Base-by-base conservation (phyloP, 164 flowering plant species). In the Aristolochia fimbriata region DNA sequence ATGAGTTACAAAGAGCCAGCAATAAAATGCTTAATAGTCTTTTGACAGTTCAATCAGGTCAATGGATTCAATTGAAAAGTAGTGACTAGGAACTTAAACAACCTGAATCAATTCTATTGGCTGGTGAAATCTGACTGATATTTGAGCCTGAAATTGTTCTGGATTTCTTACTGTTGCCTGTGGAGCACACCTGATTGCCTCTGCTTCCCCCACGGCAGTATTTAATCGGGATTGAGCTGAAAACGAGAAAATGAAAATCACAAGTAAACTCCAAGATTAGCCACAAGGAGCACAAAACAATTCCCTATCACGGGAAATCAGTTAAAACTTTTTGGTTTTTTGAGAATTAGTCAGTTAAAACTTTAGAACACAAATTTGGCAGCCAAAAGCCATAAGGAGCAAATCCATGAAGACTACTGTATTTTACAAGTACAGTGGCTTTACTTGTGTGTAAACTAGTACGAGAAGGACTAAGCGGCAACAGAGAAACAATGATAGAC, bases 201-300 rank as follows among this genome's bases (percentile, higher is more conserved):
- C 88, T 33, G 57, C 62, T 24, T 74, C 82, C 24, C 65, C 60
- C 74, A 59, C 64, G 51, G 70, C 70, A 66, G 66, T 63, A 53
- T 60, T 71, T 67, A 63, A 65, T 31, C 73, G 71, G 33, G 88
- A 76, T 59, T 65, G 65, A 63, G 80, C 94, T 87, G 48, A 55
- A 12, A n/a, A 47, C 30, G 47, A 55, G 57, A 23, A 27, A 4
- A 14, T n/a, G 15, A 17, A 22, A 24, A 21, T 51, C 55, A 20
- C 10, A 4, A 51, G 1, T 52, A 23, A 52, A 27, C 8, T 10
- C 0, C 21, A 52, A 8, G 30, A 24, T 2, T 22, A 15, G 6
- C 19, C 19, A 6, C 2, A 21, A 21, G 52, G 19, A 47, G 16
- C 4, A 47, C n/a, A n/a, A n/a, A n/a, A n/a, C n/a, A n/a, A n/a